phyloP scores from a whole-genome alignment of 305 asterid species.

The Solanum hybrid region DNA sequence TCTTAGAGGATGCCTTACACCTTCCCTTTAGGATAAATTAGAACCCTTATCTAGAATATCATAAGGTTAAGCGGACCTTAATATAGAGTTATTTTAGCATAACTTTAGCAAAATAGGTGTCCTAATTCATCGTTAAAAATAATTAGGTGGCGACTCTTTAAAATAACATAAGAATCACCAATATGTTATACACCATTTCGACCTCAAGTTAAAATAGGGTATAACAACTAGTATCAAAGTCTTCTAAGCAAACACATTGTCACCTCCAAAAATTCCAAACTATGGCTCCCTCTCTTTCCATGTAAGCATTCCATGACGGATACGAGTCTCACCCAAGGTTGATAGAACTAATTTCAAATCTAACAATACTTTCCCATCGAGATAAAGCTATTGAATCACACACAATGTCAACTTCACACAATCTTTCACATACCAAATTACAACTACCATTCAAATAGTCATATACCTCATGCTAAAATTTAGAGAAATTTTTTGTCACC shows the following conservation, averaged over 20 bases:
- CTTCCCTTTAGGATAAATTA: background rate
- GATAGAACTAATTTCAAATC: background rate
- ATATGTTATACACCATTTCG: background rate
- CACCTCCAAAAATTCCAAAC: background rate
- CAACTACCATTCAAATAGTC: background rate
- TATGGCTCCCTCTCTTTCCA: background rate
- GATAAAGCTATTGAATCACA: background rate
- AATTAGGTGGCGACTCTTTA: background rate
- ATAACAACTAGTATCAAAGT: background rate
- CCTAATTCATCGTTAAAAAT: background rate
- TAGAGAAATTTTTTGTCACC: background rate
- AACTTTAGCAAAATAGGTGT: background rate
- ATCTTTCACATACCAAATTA: background rate
- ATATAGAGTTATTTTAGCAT: background rate
- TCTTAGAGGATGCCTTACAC: background rate
- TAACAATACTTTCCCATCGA: background rate
- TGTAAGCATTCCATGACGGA: background rate
- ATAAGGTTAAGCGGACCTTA: background rate
- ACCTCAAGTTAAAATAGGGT: background rate
- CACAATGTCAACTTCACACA: background rate
- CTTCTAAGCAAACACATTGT: background rate
- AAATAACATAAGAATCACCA: background rate
- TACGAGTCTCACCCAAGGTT: background rate
- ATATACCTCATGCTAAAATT: background rate
- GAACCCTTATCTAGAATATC: background rate